These are phyloP conservation scores for Desmodesmus armatus DNA, from an alignment of 139 green algal species.

Conservation along the genomic window DNA sequence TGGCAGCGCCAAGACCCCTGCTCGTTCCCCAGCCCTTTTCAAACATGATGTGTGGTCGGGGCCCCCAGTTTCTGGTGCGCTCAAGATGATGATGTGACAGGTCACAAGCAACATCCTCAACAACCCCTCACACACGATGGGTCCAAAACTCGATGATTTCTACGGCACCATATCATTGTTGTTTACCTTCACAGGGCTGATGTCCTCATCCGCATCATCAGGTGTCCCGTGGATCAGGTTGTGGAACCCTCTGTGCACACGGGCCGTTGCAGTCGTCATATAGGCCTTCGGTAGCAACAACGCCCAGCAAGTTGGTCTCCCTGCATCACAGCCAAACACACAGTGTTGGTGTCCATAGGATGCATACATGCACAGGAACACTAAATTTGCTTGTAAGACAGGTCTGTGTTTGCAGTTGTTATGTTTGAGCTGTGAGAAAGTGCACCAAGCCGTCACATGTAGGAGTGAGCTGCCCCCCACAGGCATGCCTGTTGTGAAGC, in stretches of 20 bases:
- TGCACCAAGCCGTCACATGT: too few relatives aligned
- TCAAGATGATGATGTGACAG: neutral
- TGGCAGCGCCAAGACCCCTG: neutral
- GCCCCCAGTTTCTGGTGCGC: neutral
- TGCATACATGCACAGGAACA: neutral
- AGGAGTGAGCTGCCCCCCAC: too few relatives aligned
- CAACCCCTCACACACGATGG: neutral
- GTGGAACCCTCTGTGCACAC: neutral
- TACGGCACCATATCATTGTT: neutral
- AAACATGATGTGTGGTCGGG: neutral
- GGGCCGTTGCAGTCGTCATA: neutral
- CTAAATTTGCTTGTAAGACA: neutral
- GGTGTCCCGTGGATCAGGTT: neutral
- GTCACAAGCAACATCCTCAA: neutral
- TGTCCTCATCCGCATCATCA: neutral
- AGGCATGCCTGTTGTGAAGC: too few relatives aligned
- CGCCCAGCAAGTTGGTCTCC: neutral
- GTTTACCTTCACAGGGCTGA: neutral
- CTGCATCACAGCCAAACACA: neutral
- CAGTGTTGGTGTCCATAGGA: neutral
- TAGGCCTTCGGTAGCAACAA: neutral
- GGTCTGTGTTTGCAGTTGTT: too few relatives aligned
- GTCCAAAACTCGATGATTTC: neutral
- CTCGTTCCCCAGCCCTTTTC: neutral
- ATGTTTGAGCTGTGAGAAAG: too few relatives aligned